Conservation (phyloP, 805 yeast genomes). For the Zygosaccharomyces bisporus region DNA sequence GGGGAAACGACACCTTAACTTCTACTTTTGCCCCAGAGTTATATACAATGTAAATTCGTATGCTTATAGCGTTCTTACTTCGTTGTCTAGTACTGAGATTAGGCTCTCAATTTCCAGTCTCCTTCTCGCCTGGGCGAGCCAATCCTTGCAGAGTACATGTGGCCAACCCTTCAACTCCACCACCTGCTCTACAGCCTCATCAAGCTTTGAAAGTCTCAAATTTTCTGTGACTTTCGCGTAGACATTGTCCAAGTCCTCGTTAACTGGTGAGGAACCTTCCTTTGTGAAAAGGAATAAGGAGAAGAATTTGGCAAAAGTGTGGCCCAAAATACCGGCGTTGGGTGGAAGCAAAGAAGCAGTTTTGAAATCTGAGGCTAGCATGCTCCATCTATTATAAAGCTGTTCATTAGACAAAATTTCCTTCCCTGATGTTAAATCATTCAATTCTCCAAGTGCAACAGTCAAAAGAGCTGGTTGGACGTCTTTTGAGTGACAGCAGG, state of each 20-base stretch:
- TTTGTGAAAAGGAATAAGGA: conserved; percentile 74
- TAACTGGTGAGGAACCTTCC: conserved; percentile 73
- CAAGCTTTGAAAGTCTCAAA: conserved; percentile 70
- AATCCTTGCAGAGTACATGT: conserved; percentile 81
- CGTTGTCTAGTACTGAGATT: conserved; percentile 63
- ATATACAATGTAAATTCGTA: conserved; percentile 11
- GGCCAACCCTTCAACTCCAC: conserved; percentile 90
- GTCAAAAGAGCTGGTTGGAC: conserved; percentile 24
- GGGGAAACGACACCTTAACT: too few relatives aligned
- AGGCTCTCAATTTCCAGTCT: conserved; percentile 84
- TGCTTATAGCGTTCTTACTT: conserved; percentile 46
- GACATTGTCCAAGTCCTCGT: conserved; percentile 76
- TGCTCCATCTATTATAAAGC: conserved; percentile 72
- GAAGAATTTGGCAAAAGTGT: conserved; percentile 72
- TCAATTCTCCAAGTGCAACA: conserved; percentile 42
- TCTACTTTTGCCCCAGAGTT: conserved; percentile 1
- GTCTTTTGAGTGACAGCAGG: conserved; percentile 24
- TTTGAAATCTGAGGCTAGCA: conserved; percentile 80
- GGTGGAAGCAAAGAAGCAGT: conserved; percentile 88
- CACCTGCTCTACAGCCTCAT: conserved; percentile 88
- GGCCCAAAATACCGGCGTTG: conserved; percentile 93
- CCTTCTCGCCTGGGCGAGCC: conserved; percentile 87
- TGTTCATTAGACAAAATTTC: conserved; percentile 78
- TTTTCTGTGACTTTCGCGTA: conserved; percentile 80
- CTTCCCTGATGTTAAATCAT: conserved; percentile 34